Evolutionary conservation across 2,329 filamentous ascomycete species (phyloP), one percentile per base, ranked within the genome.

Genomic region (Bipolaris bicolor): DNA sequence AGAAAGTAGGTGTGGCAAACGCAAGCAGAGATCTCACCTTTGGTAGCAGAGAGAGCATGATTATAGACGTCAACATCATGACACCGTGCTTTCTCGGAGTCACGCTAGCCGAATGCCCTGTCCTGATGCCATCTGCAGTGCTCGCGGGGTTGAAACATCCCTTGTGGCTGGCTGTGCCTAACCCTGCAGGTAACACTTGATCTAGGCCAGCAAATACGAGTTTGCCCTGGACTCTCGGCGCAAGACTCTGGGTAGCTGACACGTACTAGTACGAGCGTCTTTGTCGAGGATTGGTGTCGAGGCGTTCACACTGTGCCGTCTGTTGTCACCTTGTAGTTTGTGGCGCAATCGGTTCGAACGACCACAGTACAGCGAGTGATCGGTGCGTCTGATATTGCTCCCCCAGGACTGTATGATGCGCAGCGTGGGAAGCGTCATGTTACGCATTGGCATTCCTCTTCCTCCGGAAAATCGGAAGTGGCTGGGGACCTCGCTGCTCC

Each of bases 91-190:
- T 22, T 51, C 37, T 53, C 60, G 63, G 61, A 49, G 55, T 44
- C 52, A 55, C 13, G 50, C 36, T 49, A 54, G 41, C 61, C 63
- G 61, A 39, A 52, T 44, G 39, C 22, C 41, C 20, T 37, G 44
- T 10, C 37, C 34, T 50, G 44, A 52, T 59, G 49, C 54, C 31
- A 51, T 51, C 49, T 41, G 29, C 52, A 43, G 24, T 45, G 39
- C 24, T 37, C 45, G 56, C 49, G 48, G 54, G 49, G 45, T 55
- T 51, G 49, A 54, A 51, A 58, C 55, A 49, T 44, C 13, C 16
- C 47, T 29, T 34, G 49, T 58, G 57, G 52, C 55, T 62, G 52
- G 52, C 22, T 18, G 44, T 49, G 34, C 47, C 41, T 49, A 49
- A 34, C 36, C 37, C 41, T 53, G 51, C 50, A 62, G 41, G 46